Conservation (phyloP, 2,329 filamentous ascomycete species). For the Colletotrichum incanum region DNA sequence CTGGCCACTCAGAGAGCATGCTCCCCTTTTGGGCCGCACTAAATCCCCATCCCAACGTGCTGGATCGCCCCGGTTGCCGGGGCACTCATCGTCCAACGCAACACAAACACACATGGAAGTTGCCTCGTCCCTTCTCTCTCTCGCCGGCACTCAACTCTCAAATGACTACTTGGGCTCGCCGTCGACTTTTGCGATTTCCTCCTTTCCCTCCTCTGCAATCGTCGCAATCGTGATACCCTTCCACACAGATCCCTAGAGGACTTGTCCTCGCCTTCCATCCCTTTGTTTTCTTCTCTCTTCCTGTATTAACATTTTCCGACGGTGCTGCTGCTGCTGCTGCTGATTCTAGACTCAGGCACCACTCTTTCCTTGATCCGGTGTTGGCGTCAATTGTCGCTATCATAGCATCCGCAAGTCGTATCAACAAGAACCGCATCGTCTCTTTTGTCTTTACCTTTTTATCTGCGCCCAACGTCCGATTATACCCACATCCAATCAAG, state of each 20-base stretch:
- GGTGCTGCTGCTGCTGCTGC: slow-evolving; percentile 14
- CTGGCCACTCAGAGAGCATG: slow-evolving; percentile 8
- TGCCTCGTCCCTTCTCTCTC: slow-evolving; percentile 13
- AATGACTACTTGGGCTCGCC: slow-evolving; percentile 26
- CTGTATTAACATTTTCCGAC: slow-evolving; percentile 32
- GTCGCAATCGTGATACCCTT: slow-evolving; percentile 29
- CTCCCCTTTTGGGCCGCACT: slow-evolving; percentile 11
- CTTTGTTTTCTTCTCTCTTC: slow-evolving; percentile 27
- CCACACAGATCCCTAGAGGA: slow-evolving; percentile 28
- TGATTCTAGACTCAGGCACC: not conserved
- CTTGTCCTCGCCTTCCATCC: slow-evolving; percentile 34
- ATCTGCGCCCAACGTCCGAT: slow-evolving; percentile 12
- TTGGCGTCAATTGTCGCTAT: slow-evolving; percentile 11
- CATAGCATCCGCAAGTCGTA: slow-evolving; percentile 9
- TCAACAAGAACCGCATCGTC: slow-evolving; percentile 28
- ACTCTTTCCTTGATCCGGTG: not conserved
- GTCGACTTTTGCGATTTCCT: slow-evolving; percentile 13
- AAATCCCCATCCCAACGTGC: slow-evolving; percentile 39
- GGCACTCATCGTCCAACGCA: slow-evolving; percentile 45
- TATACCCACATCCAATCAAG: slow-evolving; percentile 38
- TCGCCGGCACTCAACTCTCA: slow-evolving; percentile 19
- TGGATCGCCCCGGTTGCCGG: slow-evolving; percentile 44
- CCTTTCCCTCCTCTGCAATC: slow-evolving; percentile 1
- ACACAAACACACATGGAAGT: slow-evolving; percentile 38
- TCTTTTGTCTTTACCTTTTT: slow-evolving; percentile 34